A percentile compares a stretch with the other conserved stretches of the same genome.
Conservation (phyloP, 371 early-diverging fungal species). For the Mucor sp. region DNA sequence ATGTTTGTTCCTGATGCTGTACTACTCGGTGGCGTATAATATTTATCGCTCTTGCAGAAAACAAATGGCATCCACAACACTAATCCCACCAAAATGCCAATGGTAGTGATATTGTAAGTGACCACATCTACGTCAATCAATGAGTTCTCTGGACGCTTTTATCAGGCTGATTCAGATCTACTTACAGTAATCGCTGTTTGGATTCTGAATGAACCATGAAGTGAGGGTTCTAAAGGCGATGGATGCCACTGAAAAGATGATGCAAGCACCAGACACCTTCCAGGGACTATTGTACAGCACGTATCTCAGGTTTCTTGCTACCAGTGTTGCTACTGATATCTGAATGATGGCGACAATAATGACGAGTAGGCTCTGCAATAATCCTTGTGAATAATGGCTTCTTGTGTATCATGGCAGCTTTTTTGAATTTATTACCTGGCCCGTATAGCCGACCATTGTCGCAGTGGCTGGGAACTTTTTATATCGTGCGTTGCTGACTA, state of each 20-base stretch:
- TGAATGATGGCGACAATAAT: conserved; percentile 9
- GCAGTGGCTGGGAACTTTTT: conserved; percentile 1
- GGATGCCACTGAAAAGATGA: conserved; percentile 2
- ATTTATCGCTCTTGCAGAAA: conserved; percentile 8
- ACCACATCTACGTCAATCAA: not conserved
- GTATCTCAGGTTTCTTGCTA: not conserved
- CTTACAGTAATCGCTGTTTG: conserved; percentile 1
- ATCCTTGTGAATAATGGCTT: not conserved
- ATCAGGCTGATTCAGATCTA: no score
- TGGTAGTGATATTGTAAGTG: conserved; percentile 3
- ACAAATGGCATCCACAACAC: conserved; percentile 7
- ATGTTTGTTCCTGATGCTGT: not conserved
- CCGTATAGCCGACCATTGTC: conserved; percentile 4
- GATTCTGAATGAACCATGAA: not conserved
- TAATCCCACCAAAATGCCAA: not conserved
- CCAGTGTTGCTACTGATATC: not conserved
- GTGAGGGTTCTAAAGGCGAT: conserved; percentile 5
- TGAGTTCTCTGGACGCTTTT: not conserved
- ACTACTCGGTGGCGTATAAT: not conserved
- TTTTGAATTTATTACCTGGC: conserved; percentile 4
- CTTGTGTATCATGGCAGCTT: not conserved
- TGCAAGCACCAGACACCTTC: conserved; percentile 3
- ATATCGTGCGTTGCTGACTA: conserved; percentile 7
- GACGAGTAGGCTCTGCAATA: conserved; percentile 3
- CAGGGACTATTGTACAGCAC: not conserved